A percentile compares a stretch with the other conserved stretches of the same genome.
These are phyloP conservation scores for Tuber brumale DNA, from an alignment of 495 filamentous ascomycete species.

Conservation along the genomic window DNA sequence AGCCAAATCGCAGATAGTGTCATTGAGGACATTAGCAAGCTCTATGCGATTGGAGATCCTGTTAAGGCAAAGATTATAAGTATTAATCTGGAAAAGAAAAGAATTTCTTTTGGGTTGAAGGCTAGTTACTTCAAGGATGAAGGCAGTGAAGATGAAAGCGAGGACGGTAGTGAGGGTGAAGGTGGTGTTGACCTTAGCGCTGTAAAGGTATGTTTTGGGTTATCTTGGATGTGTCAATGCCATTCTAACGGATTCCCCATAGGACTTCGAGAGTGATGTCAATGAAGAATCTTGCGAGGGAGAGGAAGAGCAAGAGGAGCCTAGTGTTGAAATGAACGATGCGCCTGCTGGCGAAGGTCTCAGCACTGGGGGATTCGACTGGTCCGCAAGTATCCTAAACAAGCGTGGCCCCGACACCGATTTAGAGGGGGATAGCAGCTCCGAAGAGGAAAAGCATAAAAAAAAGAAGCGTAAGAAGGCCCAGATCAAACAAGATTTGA, in stretches of 20 bases:
- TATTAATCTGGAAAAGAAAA: constrained; percentile 62
- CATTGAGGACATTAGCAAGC: constrained; percentile 68
- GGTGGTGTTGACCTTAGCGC: constrained; percentile 51
- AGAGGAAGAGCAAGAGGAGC: constrained; percentile 47
- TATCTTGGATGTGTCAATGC: not conserved
- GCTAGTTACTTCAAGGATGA: constrained; percentile 74
- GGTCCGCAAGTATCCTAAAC: constrained; percentile 60
- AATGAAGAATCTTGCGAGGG: constrained; percentile 45
- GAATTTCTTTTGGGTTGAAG: constrained; percentile 84
- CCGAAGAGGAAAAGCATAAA: constrained; percentile 43
- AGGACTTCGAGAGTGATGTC: constrained; percentile 41
- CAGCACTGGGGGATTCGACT: constrained; percentile 77
- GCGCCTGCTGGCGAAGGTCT: constrained; percentile 52
- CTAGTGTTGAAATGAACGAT: constrained; percentile 48
- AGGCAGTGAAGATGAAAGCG: constrained; percentile 51
- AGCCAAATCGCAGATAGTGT: constrained; percentile 79
- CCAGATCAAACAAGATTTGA: constrained; percentile 77
- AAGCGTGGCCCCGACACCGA: constrained; percentile 48
- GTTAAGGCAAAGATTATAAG: constrained; percentile 86
- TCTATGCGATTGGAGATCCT: constrained; percentile 79
- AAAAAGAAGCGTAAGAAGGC: constrained; percentile 76
- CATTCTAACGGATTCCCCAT: constrained; percentile 14
- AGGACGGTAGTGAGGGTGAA: constrained; percentile 46
- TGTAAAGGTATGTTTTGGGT: constrained; percentile 23
- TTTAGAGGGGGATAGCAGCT: constrained; percentile 49